phyloP scores from a whole-genome alignment of 192 early-diverging fungal genomes.

The Umbelopsis sp. region DNA sequence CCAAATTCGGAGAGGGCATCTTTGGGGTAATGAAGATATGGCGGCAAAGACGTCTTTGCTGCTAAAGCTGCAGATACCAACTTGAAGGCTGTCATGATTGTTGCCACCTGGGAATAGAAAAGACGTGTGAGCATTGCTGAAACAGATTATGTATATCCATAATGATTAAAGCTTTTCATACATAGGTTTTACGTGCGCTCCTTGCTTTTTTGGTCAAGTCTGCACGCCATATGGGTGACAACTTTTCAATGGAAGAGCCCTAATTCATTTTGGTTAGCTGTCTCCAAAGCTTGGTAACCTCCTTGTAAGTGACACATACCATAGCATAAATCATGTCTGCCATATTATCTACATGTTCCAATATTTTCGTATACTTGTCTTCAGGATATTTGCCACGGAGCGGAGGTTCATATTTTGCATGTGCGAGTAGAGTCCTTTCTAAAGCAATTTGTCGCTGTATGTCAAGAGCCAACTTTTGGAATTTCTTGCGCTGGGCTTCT shows the following conservation, averaged over 20 bases:
- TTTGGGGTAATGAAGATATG: conserved; percentile 28
- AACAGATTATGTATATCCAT: no score
- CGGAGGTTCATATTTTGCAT: conserved; percentile 41
- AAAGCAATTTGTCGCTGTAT: conserved; percentile 36
- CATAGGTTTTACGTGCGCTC: conserved; percentile 26
- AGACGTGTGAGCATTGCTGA: neutral
- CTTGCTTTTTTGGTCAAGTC: conserved; percentile 4
- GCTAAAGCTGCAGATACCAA: conserved; percentile 32
- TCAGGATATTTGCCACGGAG: conserved; percentile 42
- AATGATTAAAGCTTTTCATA: neutral
- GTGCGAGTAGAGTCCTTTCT: conserved; percentile 35
- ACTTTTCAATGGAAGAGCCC: neutral
- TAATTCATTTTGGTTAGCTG: neutral
- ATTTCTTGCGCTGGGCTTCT: conserved; percentile 18
- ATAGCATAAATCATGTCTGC: conserved; percentile 34
- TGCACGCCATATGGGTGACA: neutral
- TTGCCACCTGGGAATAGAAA: conserved; percentile 18
- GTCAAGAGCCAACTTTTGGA: conserved; percentile 25
- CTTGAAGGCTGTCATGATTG: conserved; percentile 33
- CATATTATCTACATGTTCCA: conserved; percentile 42
- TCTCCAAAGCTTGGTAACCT: neutral
- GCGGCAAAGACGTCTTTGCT: conserved; percentile 35
- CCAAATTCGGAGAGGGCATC: conserved; percentile 11
- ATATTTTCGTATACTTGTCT: conserved; percentile 27
- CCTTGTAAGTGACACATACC: conserved; percentile 6